Base-by-base conservation (phyloP, 108 stramenopile genomes). In the Fistulifera pelliculosa region DNA sequence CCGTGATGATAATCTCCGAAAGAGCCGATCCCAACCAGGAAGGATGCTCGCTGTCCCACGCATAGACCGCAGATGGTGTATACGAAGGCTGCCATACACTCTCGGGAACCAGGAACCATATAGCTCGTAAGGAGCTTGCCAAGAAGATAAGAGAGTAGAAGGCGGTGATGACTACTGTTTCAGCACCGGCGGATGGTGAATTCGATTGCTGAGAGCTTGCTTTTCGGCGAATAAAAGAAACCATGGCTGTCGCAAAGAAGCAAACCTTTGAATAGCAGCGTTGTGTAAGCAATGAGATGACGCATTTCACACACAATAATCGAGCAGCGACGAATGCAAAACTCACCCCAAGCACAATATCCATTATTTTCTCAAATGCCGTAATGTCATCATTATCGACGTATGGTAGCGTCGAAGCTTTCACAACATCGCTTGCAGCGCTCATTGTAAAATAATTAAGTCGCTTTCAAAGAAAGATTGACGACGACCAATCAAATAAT, bases 141-240 rank as follows among this genome's bases (percentile, higher is more conserved):
- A 87, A 49, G 13, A 95, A 58, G 40, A 97, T 97, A 40, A 97
- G 81, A 51, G 80, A 81, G 68, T 97, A 97, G 57, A 97, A 95
- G 50, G 94, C 94, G 25, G 91, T 95, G 21, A 97, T 91, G 1
- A 95, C 96, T 0, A 87, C 86, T 22, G 88, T 94, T 73, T 94
- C 92, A 19, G 78, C 85, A 31, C 92, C 88, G 21, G 27, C 39
- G 50, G 19, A 21, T 5, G 44, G 21, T 8, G 44, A 47, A 22
- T 47, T 47, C 8, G 25, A 23, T 54, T 54, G 53, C n/a, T 38
- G n/a, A 35, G 3, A 35, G 31, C 31, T 35, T 3, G 31, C 31
- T 35, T 35, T 35, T 35, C 31, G 31, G 8, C 31, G 31, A 35
- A 35, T 35, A 8, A 6, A 35, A 8, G 31, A 35, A 35, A 35